Percentiles rank a stretch among this genome's conserved stretches.
phyloP scores from a whole-genome alignment of 1,284 basidiomycete species.

The Taiwanofungus camphoratus region DNA sequence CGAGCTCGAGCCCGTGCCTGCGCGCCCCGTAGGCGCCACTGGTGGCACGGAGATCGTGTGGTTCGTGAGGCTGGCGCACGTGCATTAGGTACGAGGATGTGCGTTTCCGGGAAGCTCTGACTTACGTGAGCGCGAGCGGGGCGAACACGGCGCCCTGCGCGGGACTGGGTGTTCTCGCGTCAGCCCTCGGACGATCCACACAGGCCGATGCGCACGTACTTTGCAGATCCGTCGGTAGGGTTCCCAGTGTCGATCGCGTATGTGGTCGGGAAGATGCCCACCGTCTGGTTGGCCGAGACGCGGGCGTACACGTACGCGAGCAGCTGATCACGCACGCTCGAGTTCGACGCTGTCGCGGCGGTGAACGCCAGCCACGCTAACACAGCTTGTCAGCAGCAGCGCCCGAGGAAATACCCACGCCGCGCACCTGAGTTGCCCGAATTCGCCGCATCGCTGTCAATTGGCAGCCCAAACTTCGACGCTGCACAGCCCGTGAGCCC shows the following conservation, averaged over 20 bases:
- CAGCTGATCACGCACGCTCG: conserved; percentile 16
- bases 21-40: not conserved
- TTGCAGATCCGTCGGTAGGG: conserved; percentile 10
- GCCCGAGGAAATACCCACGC: no score
- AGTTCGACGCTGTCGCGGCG: conserved; percentile 18
- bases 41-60: conserved; percentile 9
- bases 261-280: conserved; percentile 15
- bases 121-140: conserved; percentile 19
- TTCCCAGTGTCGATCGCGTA: conserved; percentile 15
- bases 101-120: not conserved
- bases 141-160: conserved; percentile 20
- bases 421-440: conserved; percentile 1
- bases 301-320: conserved; percentile 19
- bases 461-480: conserved; percentile 14
- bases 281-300: conserved; percentile 17
- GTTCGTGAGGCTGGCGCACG: conserved; percentile 14
- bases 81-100: not conserved
- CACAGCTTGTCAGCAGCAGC: not conserved
- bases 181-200: no score
- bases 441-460: conserved; percentile 13
- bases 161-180: no score
- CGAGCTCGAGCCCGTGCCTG: no score
- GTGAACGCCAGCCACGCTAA: conserved; percentile 24
- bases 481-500: no score
- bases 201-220: conserved; percentile 14